Evolutionary conservation across 1,139 yeast species (phyloP).

Genomic region (Kodamaea anthophila): DNA sequence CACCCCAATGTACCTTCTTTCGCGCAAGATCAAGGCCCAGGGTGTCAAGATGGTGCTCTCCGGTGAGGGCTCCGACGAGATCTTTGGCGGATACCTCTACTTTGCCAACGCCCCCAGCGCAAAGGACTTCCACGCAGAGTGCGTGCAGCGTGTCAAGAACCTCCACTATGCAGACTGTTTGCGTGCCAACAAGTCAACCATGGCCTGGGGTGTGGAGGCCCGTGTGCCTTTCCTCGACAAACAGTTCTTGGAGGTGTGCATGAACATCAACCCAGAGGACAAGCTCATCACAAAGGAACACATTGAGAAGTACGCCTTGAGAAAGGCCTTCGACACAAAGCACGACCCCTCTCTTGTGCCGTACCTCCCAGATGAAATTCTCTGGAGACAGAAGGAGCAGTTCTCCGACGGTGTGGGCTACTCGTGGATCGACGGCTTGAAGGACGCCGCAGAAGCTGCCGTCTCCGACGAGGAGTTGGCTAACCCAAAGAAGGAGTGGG

Average conservation of each 20-base stretch:
- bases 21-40: slow-evolving; percentile 97
- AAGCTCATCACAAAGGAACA: slow-evolving; percentile 75
- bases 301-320: slow-evolving; percentile 89
- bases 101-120: slow-evolving; percentile 95
- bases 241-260: slow-evolving; percentile 82
- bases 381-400: slow-evolving; percentile 99
- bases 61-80: slow-evolving; percentile 99
- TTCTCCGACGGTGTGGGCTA: slow-evolving; percentile 99
- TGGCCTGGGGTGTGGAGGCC: slow-evolving; percentile 99
- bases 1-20: slow-evolving; percentile 94
- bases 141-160: slow-evolving; percentile 94
- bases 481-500: slow-evolving; percentile 93
- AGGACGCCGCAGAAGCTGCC: slow-evolving; percentile 85
- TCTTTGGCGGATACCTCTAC: slow-evolving; percentile 96
- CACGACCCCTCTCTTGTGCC: slow-evolving; percentile 67
- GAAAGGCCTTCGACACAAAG: slow-evolving; percentile 93
- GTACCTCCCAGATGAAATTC: slow-evolving; percentile 90
- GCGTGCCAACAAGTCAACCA: slow-evolving; percentile 98
- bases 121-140: slow-evolving; percentile 88
- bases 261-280: slow-evolving; percentile 92
- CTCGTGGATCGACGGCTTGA: slow-evolving; percentile 97
- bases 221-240: slow-evolving; percentile 98
- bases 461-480: slow-evolving; percentile 87
- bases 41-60: slow-evolving; percentile 99
- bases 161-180: slow-evolving; percentile 94